A percentile compares a stretch with the other conserved stretches of the same genome.
These are phyloP conservation scores for Mycena galericulata DNA, from an alignment of 768 basidiomycete species.

Conservation along the genomic window DNA sequence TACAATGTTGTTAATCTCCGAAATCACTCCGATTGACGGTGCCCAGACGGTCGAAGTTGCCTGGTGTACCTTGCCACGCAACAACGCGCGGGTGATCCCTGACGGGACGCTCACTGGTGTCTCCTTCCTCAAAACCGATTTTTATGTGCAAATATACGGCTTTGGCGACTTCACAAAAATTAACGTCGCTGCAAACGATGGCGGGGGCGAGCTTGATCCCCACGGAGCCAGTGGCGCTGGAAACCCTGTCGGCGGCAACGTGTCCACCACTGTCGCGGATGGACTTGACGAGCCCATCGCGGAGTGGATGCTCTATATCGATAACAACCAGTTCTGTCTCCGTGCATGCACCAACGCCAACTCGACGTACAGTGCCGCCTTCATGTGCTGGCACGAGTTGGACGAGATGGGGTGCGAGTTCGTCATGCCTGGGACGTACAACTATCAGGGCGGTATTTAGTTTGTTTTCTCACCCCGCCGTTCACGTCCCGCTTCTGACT, in stretches of 20 bases:
- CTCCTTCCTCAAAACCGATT: neutral
- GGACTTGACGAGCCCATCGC: slow-evolving; percentile 49
- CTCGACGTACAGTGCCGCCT: slow-evolving; percentile 49
- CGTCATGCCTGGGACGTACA: slow-evolving; percentile 60
- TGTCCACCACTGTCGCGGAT: slow-evolving; percentile 51
- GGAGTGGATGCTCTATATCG: slow-evolving; percentile 58
- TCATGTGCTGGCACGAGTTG: neutral
- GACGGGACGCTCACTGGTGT: slow-evolving; percentile 11
- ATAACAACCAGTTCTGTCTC: slow-evolving; percentile 53
- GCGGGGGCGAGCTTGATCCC: neutral
- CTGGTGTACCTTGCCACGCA: slow-evolving; percentile 13
- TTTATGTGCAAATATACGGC: neutral
- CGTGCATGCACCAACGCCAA: slow-evolving; percentile 57
- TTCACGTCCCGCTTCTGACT: no score
- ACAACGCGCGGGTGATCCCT: neutral
- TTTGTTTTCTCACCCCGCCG: slow-evolving; percentile 39
- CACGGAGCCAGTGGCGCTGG: slow-evolving; percentile 43
- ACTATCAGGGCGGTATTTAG: slow-evolving; percentile 51
- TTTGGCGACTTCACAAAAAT: slow-evolving; percentile 7
- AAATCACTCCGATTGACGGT: no score
- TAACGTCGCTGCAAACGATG: neutral
- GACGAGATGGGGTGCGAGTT: slow-evolving; percentile 52
- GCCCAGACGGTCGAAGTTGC: slow-evolving; percentile 4
- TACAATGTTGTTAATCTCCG: no score
- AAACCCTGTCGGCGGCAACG: slow-evolving; percentile 58